Percentiles rank a stretch among this genome's conserved stretches.
Evolutionary conservation across 495 filamentous ascomycete species (phyloP).

Genomic region (Talaromyces nanjingensis): DNA sequence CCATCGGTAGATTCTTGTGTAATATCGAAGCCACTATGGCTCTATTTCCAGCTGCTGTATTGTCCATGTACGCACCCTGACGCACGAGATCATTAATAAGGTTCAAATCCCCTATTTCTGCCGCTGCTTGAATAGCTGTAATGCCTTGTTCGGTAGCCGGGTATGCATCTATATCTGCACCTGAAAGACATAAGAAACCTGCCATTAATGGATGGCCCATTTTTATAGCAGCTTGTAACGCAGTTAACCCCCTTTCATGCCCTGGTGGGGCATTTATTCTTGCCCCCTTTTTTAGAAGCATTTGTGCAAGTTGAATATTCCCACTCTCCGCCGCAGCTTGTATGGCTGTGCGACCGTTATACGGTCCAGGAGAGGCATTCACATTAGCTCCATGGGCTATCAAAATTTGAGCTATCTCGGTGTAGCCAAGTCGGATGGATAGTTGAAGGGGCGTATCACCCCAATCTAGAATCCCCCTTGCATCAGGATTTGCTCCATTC

Average conservation of each 20-base stretch:
- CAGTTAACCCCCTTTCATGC: conserved; percentile 14
- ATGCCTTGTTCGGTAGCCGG: conserved; percentile 12
- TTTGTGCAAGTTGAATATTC: conserved; percentile 2
- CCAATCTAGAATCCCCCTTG: not conserved
- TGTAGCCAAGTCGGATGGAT: conserved; percentile 15
- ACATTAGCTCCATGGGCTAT: conserved; percentile 13
- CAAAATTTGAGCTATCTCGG: conserved; percentile 18
- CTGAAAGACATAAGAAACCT: conserved; percentile 1
- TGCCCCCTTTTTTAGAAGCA: conserved; percentile 14
- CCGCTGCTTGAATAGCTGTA: conserved; percentile 19
- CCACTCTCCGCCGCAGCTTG: conserved; percentile 12
- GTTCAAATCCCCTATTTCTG: not conserved
- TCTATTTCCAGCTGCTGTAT: conserved; percentile 30
- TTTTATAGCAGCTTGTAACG: conserved; percentile 24
- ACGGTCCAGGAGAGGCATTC: conserved; percentile 1
- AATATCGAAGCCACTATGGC: conserved; percentile 6
- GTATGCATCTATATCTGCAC: conserved; percentile 21
- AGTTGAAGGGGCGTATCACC: conserved; percentile 18
- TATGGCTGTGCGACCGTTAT: conserved; percentile 15
- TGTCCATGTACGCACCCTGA: conserved; percentile 5
- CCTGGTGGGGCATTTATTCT: conserved; percentile 22
- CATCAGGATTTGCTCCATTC: conserved; percentile 9
- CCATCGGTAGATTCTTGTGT: conserved; percentile 8
- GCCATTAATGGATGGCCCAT: conserved; percentile 13
- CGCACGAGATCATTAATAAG: conserved; percentile 10